A percentile compares a stretch with the other conserved stretches of the same genome.
These are phyloP conservation scores for Gaillardinia entomophila DNA, from an alignment of 805 yeast species.

Conservation along the genomic window DNA sequence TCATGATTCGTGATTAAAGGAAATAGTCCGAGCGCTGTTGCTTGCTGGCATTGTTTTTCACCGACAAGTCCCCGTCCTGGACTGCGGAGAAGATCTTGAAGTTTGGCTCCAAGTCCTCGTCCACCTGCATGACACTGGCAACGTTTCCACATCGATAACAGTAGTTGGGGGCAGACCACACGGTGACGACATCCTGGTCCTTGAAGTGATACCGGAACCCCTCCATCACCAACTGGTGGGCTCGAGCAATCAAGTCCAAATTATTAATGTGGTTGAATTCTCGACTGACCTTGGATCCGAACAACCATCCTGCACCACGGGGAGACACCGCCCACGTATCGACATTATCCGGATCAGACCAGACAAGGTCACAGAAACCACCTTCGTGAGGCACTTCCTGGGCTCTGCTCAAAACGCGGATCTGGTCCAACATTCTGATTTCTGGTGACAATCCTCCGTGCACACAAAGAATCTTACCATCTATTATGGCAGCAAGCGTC, in stretches of 20 bases:
- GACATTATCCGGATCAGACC: conserved; percentile 98
- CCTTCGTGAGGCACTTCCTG: conserved; percentile 99
- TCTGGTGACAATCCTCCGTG: conserved; percentile 98
- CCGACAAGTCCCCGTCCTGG: conserved; percentile 63
- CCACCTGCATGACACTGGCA: conserved; percentile 96
- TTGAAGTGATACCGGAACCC: conserved; percentile 96
- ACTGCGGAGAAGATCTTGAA: conserved; percentile 95
- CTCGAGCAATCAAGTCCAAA: conserved; percentile 83
- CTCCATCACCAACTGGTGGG: conserved; percentile 98
- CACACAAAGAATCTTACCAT: conserved; percentile 89
- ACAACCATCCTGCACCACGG: conserved; percentile 98
- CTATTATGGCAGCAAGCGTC: conserved; percentile 92
- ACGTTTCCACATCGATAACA: conserved; percentile 98
- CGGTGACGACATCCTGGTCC: conserved; percentile 94
- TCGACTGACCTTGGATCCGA: conserved; percentile 88
- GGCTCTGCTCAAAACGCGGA: conserved; percentile 88
- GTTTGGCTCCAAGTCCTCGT: conserved; percentile 77
- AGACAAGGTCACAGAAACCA: conserved; percentile 93
- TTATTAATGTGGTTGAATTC: conserved; percentile 96
- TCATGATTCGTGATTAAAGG: conserved; percentile 14
- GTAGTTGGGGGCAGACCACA: conserved; percentile 96
- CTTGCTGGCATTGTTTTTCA: conserved; percentile 31
- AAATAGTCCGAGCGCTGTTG: conserved; percentile 44
- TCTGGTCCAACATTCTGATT: conserved; percentile 94
- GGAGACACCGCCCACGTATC: conserved; percentile 98